These are phyloP conservation scores for Austroboletus olivaceoglutinosus DNA, from an alignment of 1,284 basidiomycete species.

Conservation along the genomic window DNA sequence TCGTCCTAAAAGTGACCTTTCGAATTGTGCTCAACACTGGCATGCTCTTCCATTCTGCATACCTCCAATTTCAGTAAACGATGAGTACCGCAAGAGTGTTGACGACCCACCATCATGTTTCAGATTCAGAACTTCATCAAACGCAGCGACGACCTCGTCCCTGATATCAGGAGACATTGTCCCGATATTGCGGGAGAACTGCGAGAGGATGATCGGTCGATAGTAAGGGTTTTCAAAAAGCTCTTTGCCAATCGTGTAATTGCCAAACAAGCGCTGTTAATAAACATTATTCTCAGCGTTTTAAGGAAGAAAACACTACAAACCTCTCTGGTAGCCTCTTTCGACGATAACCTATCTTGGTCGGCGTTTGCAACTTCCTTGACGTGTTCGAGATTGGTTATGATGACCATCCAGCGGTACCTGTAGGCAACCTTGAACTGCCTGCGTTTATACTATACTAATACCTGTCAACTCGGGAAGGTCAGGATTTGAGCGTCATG, in stretches of 20 bases:
- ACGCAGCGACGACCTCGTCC: slow-evolving; percentile 34
- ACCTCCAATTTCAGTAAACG: neutral
- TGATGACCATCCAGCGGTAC: slow-evolving; percentile 42
- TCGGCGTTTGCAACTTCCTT: slow-evolving; percentile 42
- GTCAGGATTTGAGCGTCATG: too few species aligned
- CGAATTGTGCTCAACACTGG: slow-evolving; percentile 17
- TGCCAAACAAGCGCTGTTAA: slow-evolving; percentile 18
- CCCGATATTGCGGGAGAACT: slow-evolving; percentile 33
- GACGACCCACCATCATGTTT: slow-evolving; percentile 13
- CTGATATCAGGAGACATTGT: slow-evolving; percentile 27
- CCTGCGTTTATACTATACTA: slow-evolving; percentile 35
- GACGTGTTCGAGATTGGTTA: slow-evolving; percentile 36
- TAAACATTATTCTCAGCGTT: neutral
- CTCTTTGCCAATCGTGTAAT: slow-evolving; percentile 30
- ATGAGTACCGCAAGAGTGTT: neutral
- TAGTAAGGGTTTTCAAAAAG: slow-evolving; percentile 29
- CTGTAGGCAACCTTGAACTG: slow-evolving; percentile 43
- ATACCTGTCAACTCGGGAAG: neutral
- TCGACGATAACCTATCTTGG: slow-evolving; percentile 39
- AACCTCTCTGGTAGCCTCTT: slow-evolving; percentile 32
- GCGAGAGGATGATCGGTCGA: slow-evolving; percentile 20
- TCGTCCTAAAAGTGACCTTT: slow-evolving; percentile 33
- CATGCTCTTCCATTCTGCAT: slow-evolving; percentile 33
- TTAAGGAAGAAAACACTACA: neutral
- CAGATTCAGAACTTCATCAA: slow-evolving; percentile 25